A percentile compares a stretch with the other conserved stretches of the same genome.
These are phyloP conservation scores for Metarhizium brunneum DNA, from an alignment of 2,329 filamentous ascomycete genomes.

Conservation along the genomic window DNA sequence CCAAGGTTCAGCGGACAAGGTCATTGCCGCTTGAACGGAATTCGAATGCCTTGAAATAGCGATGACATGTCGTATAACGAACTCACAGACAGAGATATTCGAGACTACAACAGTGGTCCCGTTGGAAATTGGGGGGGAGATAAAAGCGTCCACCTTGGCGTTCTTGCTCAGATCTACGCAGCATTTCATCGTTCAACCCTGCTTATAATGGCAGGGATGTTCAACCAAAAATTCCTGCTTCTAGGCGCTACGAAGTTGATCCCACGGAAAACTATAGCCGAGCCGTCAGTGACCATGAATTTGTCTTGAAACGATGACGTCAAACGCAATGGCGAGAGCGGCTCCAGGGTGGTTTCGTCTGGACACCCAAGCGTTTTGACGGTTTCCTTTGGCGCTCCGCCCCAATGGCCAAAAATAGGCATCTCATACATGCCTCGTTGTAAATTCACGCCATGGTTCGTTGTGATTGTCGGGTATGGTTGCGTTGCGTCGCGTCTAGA, in stretches of 20 bases:
- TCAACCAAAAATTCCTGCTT: constrained; percentile 29
- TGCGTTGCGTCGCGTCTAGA: neutral
- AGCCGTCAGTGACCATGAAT: constrained; percentile 50
- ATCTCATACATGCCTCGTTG: neutral
- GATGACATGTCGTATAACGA: constrained; percentile 34
- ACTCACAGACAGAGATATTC: constrained; percentile 36
- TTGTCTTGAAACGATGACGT: constrained; percentile 58
- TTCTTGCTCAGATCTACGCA: constrained; percentile 39
- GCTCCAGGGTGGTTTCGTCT: constrained; percentile 26
- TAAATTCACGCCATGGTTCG: neutral
- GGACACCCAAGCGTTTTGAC: constrained; percentile 16
- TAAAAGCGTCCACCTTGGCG: constrained; percentile 29
- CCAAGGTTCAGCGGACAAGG: constrained; percentile 27
- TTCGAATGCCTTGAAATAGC: constrained; percentile 28
- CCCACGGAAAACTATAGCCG: constrained; percentile 48
- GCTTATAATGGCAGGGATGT: constrained; percentile 35
- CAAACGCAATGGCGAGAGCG: constrained; percentile 45
- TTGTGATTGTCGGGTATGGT: neutral
- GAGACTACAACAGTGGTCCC: constrained; percentile 39
- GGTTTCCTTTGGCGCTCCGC: constrained; percentile 18
- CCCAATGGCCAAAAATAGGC: neutral
- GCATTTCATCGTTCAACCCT: constrained; percentile 40
- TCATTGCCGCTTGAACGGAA: constrained; percentile 29
- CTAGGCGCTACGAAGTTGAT: constrained; percentile 34
- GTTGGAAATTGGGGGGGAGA: constrained; percentile 29